Conservation (phyloP, 495 filamentous ascomycete species). For the Glarea lozoyensis region DNA sequence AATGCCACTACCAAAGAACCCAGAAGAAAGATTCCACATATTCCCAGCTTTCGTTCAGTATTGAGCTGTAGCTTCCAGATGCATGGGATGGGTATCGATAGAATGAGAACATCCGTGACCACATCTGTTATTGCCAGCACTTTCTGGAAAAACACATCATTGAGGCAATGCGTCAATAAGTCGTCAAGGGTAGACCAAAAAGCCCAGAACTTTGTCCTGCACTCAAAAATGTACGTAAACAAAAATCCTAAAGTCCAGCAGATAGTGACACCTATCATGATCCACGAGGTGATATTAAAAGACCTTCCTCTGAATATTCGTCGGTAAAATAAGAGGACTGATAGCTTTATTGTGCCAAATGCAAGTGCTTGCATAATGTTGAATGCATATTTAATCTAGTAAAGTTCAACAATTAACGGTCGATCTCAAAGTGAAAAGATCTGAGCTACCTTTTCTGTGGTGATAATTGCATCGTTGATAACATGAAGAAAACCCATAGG, state of each 20-base stretch:
- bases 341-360: constrained; percentile 12
- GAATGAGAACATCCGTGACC: constrained; percentile 10
- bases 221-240: constrained; percentile 33
- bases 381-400: constrained; percentile 11
- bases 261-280: constrained; percentile 25
- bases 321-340: constrained; percentile 27
- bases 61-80: constrained; percentile 6
- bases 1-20: constrained; percentile 7
- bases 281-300: constrained; percentile 24
- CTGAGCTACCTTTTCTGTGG: constrained; percentile 2
- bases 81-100: constrained; percentile 11
- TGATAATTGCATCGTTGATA: constrained; percentile 4
- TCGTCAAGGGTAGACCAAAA: constrained; percentile 5
- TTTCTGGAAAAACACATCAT: not conserved
- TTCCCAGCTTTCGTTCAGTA: constrained; percentile 7
- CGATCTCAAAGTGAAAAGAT: not conserved
- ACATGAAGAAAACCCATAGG: not conserved
- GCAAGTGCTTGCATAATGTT: constrained; percentile 8
- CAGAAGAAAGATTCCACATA: constrained; percentile 11
- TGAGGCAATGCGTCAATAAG: constrained; percentile 11
- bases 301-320: constrained; percentile 30
- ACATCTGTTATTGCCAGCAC: constrained; percentile 10
- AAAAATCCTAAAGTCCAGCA: constrained; percentile 29
- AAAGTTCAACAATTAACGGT: constrained; percentile 9
- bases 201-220: constrained; percentile 17